Conservation (phyloP, 768 basidiomycete genomes). For the Dioszegia hungarica region DNA sequence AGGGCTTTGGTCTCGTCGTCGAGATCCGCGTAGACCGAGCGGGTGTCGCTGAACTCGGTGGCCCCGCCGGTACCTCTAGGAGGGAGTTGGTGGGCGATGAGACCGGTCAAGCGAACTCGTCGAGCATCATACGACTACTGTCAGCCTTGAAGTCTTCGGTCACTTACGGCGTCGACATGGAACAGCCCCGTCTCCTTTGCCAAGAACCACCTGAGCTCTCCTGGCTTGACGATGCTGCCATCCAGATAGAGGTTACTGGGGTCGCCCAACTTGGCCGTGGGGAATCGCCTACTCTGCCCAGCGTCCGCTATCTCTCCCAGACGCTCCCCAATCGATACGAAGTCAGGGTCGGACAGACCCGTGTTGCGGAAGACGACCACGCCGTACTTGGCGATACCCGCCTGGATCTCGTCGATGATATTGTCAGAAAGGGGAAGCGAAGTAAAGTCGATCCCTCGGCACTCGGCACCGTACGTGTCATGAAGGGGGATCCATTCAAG, state of each 20-base stretch:
- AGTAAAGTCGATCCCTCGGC: constrained; percentile 41
- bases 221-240: constrained; percentile 23
- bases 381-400: constrained; percentile 34
- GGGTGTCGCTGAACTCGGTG: constrained; percentile 32
- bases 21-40: constrained; percentile 25
- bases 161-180: constrained; percentile 14
- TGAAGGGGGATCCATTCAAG: constrained; percentile 31
- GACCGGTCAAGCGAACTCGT: constrained; percentile 19
- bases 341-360: constrained; percentile 37
- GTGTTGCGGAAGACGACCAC: constrained; percentile 46
- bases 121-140: constrained; percentile 19
- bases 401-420: constrained; percentile 31
- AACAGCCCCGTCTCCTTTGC: constrained; percentile 23
- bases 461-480: constrained; percentile 36
- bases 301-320: constrained; percentile 34
- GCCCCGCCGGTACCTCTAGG: constrained; percentile 23
- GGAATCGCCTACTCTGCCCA: constrained; percentile 18
- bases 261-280: constrained; percentile 14
- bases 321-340: constrained; percentile 28
- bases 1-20: constrained; percentile 16
- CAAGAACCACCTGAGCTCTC: constrained; percentile 23
- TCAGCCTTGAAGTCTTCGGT: neutral
- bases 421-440: constrained; percentile 11
- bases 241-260: constrained; percentile 22
- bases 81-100: constrained; percentile 27